These are phyloP conservation scores for Entonaema liquescens DNA, from an alignment of 495 filamentous ascomycete genomes.

Conservation along the genomic window DNA sequence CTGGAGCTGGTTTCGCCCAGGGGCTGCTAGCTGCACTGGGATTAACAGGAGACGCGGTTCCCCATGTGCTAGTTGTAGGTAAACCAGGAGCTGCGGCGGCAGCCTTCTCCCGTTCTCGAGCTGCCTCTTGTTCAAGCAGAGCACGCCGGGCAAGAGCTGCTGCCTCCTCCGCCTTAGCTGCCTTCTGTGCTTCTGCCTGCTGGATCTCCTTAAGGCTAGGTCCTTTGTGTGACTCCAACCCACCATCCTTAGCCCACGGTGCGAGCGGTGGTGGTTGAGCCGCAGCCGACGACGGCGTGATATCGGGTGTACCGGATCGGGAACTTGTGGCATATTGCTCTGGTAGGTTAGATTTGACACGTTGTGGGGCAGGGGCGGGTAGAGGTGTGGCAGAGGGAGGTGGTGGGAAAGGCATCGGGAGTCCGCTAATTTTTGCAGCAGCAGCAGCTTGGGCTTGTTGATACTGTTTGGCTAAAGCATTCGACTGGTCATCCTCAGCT, in stretches of 20 bases:
- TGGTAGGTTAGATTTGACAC: constrained; percentile 82
- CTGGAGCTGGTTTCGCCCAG: constrained; percentile 65
- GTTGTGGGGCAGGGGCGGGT: constrained; percentile 85
- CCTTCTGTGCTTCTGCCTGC: constrained; percentile 90
- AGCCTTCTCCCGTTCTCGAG: constrained; percentile 68
- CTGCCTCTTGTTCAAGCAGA: constrained; percentile 80
- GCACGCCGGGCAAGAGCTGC: constrained; percentile 83
- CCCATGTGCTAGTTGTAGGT: constrained; percentile 92
- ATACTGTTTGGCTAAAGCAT: constrained; percentile 82
- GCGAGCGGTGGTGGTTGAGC: constrained; percentile 73
- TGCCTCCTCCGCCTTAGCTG: constrained; percentile 87
- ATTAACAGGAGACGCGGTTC: constrained; percentile 70
- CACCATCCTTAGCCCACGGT: constrained; percentile 90
- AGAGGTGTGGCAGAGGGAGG: constrained; percentile 69
- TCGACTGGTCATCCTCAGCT: constrained; percentile 36
- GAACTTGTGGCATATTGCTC: constrained; percentile 80
- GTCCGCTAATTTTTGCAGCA: constrained; percentile 64
- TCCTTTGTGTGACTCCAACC: constrained; percentile 76
- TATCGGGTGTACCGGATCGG: constrained; percentile 75
- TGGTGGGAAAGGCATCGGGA: constrained; percentile 79
- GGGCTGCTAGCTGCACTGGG: constrained; percentile 65
- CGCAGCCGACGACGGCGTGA: constrained; percentile 49
- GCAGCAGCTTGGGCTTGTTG: constrained; percentile 72
- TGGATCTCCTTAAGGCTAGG: constrained; percentile 97
- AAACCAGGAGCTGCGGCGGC: constrained; percentile 76